Conservation (phyloP, 257 asterid genomes). For the Solanum rostratum region DNA sequence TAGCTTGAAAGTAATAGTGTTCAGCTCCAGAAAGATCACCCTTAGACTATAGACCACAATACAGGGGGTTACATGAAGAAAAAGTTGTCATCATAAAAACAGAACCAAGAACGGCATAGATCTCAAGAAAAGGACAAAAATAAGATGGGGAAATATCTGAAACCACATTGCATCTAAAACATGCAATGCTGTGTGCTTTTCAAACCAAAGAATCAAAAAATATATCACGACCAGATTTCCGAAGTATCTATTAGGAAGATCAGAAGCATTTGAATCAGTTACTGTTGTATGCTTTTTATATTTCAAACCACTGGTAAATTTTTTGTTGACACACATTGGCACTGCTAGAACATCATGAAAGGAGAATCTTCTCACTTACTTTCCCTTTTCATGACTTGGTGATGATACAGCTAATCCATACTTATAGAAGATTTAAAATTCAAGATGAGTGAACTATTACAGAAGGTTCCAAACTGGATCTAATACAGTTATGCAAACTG, state of each 20-base stretch:
- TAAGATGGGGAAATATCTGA: background rate
- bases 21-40: slow-evolving; percentile 68
- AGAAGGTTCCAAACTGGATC: background rate
- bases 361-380: background rate
- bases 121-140: background rate
- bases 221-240: background rate
- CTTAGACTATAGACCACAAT: slow-evolving; percentile 29
- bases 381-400: background rate
- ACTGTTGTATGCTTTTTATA: background rate
- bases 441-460: background rate
- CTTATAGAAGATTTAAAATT: background rate
- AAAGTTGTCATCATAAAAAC: background rate
- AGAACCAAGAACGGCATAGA: background rate
- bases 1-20: slow-evolving; percentile 49
- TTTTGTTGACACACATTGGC: background rate
- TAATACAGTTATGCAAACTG: no score
- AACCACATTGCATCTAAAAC: background rate
- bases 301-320: background rate
- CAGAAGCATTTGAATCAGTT: background rate
- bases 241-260: background rate
- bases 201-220: background rate
- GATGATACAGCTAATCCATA: background rate
- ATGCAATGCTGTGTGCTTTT: background rate
- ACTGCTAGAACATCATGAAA: background rate
- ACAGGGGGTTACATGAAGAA: background rate